Percentiles rank a stretch among this genome's conserved stretches.
These are phyloP conservation scores for Gypsophila paniculata DNA, from an alignment of 179 eudicot genomes.

Conservation along the genomic window DNA sequence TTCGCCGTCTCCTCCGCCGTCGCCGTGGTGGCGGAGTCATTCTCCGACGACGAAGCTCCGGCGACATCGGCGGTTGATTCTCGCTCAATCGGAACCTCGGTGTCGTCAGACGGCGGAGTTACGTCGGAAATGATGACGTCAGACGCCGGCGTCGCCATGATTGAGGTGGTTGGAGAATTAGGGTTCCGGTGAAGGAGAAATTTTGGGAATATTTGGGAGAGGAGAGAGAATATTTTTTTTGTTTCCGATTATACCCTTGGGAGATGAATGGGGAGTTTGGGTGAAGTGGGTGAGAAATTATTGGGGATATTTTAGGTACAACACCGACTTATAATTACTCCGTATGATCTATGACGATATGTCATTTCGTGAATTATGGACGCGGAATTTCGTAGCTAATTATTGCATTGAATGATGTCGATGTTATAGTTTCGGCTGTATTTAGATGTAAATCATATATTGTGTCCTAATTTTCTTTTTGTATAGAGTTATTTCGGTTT, in stretches of 20 bases:
- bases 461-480: too few species aligned
- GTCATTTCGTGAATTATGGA: not conserved
- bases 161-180: constrained; percentile 9
- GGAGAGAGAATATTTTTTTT: constrained; percentile 17
- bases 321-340: constrained; percentile 7
- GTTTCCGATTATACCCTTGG: constrained; percentile 21
- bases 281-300: not conserved
- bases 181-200: constrained; percentile 30
- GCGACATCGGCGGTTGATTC: not conserved
- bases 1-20: not conserved
- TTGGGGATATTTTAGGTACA: not conserved
- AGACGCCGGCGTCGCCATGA: constrained; percentile 31
- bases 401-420: too few species aligned
- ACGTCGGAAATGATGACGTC: too few species aligned
- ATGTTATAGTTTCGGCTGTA: too few species aligned
- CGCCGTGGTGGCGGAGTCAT: not conserved
- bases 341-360: not conserved
- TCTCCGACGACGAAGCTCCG: not conserved
- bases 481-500: too few species aligned
- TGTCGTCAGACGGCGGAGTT: too few species aligned
- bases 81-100: too few species aligned
- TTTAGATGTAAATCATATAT: too few species aligned
- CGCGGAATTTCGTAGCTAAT: too few species aligned
- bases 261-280: too few species aligned
- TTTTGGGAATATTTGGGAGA: not conserved